phyloP scores from a whole-genome alignment of 352 stramenopile genomes.

The Albugo laibachii region DNA sequence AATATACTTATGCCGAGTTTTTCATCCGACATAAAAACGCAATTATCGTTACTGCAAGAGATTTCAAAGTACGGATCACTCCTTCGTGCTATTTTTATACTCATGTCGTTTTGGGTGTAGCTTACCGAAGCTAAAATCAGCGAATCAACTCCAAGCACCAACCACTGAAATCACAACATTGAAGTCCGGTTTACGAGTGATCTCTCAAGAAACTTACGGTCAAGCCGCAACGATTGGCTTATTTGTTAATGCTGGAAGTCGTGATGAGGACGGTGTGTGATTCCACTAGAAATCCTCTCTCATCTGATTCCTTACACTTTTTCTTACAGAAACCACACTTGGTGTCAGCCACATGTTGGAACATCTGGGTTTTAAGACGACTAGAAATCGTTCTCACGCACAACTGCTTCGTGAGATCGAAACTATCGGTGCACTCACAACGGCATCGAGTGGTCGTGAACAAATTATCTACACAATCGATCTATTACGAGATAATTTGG shows the following conservation, averaged over 20 bases:
- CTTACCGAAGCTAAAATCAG: conserved; percentile 63
- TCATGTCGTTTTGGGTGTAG: conserved; percentile 8
- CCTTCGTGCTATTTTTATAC: background rate
- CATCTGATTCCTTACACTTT: background rate
- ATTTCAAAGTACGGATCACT: conserved; percentile 18
- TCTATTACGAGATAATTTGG: conserved; percentile 87
- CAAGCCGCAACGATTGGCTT: conserved; percentile 89
- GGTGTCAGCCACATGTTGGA: conserved; percentile 90
- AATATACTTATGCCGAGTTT: conserved; percentile 10
- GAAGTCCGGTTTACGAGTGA: conserved; percentile 87
- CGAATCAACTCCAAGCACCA: conserved; percentile 63
- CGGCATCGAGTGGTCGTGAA: conserved; percentile 82
- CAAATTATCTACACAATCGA: conserved; percentile 96
- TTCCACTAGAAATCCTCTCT: background rate
- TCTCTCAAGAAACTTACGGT: conserved; percentile 92
- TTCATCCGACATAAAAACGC: conserved; percentile 14
- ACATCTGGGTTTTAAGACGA: conserved; percentile 91
- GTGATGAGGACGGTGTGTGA: conserved; percentile 36
- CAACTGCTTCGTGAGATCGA: conserved; percentile 83
- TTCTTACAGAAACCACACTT: conserved; percentile 24
- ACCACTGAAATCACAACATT: conserved; percentile 86
- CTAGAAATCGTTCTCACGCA: conserved; percentile 53
- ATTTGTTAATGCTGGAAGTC: conserved; percentile 83
- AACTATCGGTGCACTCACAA: conserved; percentile 82
- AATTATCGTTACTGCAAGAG: conserved; percentile 37